Conservation (phyloP, 2,329 filamentous ascomycete genomes). For the Eutypella sp. region DNA sequence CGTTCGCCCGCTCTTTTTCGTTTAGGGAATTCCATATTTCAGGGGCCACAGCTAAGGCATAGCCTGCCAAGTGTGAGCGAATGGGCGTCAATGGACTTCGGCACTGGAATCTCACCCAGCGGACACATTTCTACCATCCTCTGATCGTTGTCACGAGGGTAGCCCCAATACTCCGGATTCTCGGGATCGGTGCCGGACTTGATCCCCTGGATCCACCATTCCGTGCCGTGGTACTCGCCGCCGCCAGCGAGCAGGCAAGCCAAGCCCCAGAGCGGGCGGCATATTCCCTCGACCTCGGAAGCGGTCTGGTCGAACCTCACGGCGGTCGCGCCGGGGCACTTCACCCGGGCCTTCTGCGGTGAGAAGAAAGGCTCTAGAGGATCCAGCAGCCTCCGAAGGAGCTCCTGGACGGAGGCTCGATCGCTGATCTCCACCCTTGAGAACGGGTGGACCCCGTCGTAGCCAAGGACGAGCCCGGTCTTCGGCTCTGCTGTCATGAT, state of each 20-base stretch:
- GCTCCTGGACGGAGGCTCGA: constrained; percentile 53
- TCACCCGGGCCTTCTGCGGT: constrained; percentile 58
- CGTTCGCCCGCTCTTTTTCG: constrained; percentile 56
- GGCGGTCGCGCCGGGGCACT: constrained; percentile 63
- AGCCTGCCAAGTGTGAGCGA: too few species aligned
- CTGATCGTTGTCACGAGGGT: constrained; percentile 71
- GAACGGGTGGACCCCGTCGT: constrained; percentile 51
- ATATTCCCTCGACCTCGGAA: constrained; percentile 72
- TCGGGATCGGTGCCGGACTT: constrained; percentile 66
- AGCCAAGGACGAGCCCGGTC: constrained; percentile 43
- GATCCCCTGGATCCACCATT: constrained; percentile 66
- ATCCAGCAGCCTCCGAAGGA: constrained; percentile 60
- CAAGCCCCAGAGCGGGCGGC: constrained; percentile 71
- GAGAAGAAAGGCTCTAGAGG: constrained; percentile 71
- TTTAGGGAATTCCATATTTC: constrained; percentile 62
- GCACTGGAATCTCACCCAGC: constrained; percentile 51
- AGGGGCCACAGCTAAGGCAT: constrained; percentile 64
- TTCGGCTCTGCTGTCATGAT: constrained; percentile 24
- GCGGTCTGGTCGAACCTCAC: constrained; percentile 74
- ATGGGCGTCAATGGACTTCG: too few species aligned
- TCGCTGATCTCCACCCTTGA: constrained; percentile 45
- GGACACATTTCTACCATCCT: constrained; percentile 84
- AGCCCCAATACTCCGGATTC: constrained; percentile 70
- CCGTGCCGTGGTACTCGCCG: constrained; percentile 57
- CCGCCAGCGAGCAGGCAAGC: constrained; percentile 65